Percentiles rank a stretch among this genome's conserved stretches.
phyloP scores from a whole-genome alignment of 2,329 filamentous ascomycete species.

The Aureobasidium sp. region DNA sequence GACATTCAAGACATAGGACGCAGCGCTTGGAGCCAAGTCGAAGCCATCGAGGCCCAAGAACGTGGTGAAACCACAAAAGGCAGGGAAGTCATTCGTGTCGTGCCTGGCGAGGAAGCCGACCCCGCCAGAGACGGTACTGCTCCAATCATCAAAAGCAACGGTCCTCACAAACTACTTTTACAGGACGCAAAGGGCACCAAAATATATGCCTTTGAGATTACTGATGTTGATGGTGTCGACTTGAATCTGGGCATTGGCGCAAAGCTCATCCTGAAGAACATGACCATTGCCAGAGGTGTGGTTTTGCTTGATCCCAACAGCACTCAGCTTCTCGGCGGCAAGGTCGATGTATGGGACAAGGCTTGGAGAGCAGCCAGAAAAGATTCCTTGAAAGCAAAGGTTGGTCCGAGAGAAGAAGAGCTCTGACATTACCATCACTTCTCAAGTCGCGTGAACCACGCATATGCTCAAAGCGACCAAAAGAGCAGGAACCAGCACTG shows the following conservation, averaged over 20 bases:
- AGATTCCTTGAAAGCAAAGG: constrained; percentile 51
- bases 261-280: constrained; percentile 64
- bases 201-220: constrained; percentile 65
- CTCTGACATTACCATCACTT: neutral
- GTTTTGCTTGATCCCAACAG: constrained; percentile 64
- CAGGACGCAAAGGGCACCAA: constrained; percentile 68
- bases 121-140: constrained; percentile 28
- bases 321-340: constrained; percentile 73
- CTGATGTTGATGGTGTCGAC: constrained; percentile 54
- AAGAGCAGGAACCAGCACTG: too few species aligned
- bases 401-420: constrained; percentile 19
- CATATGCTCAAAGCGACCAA: too few species aligned
- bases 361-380: constrained; percentile 67
- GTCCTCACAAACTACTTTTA: constrained; percentile 70
- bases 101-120: constrained; percentile 37
- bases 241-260: constrained; percentile 63
- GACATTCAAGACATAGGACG: constrained; percentile 76
- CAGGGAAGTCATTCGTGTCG: constrained; percentile 70
- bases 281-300: constrained; percentile 63
- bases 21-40: constrained; percentile 79
- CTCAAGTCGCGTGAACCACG: neutral
- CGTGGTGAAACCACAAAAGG: constrained; percentile 67
- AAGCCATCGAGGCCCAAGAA: constrained; percentile 65
- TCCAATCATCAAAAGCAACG: constrained; percentile 27
- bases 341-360: constrained; percentile 71